Percentiles rank a stretch among this genome's conserved stretches.
These are phyloP conservation scores for Dioszegia hungarica DNA, from an alignment of 768 basidiomycete species.

Conservation along the genomic window DNA sequence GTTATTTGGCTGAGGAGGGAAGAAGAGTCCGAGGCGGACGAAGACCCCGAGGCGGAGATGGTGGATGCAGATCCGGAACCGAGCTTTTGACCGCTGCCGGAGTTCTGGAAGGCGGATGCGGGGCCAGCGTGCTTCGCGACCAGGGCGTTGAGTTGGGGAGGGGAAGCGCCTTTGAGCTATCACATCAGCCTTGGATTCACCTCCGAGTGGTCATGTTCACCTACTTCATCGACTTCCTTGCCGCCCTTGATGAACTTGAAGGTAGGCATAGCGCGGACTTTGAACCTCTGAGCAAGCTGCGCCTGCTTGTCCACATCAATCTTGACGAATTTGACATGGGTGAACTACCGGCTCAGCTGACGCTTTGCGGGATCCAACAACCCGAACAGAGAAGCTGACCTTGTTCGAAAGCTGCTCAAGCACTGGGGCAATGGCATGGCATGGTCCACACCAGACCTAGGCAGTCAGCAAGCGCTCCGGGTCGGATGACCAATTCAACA, in stretches of 20 bases:
- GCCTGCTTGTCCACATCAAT: slow-evolving; percentile 46
- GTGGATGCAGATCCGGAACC: slow-evolving; percentile 15
- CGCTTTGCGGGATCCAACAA: too few species aligned
- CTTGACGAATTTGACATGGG: slow-evolving; percentile 47
- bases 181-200: background rate
- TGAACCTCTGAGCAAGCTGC: slow-evolving; percentile 39
- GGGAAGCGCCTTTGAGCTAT: slow-evolving; percentile 47
- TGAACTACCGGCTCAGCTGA: slow-evolving; percentile 13
- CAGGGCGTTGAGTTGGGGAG: slow-evolving; percentile 41
- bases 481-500: background rate
- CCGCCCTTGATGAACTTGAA: slow-evolving; percentile 49
- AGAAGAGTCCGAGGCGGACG: too few species aligned
- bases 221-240: slow-evolving; percentile 46
- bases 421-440: slow-evolving; percentile 46
- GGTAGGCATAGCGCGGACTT: slow-evolving; percentile 47
- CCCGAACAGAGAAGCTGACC: slow-evolving; percentile 14
- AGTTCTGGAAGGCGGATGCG: slow-evolving; percentile 26
- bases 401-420: slow-evolving; percentile 35
- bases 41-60: slow-evolving; percentile 11
- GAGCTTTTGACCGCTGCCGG: slow-evolving; percentile 2
- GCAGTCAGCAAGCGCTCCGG: too few species aligned
- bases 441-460: slow-evolving; percentile 41
- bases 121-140: slow-evolving; percentile 45
- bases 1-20: slow-evolving; percentile 43
- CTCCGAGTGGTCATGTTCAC: background rate